A percentile compares a stretch with the other conserved stretches of the same genome.
Conservation (phyloP, 2,329 filamentous ascomycete species). For the Cladophialophora chaetospira region DNA sequence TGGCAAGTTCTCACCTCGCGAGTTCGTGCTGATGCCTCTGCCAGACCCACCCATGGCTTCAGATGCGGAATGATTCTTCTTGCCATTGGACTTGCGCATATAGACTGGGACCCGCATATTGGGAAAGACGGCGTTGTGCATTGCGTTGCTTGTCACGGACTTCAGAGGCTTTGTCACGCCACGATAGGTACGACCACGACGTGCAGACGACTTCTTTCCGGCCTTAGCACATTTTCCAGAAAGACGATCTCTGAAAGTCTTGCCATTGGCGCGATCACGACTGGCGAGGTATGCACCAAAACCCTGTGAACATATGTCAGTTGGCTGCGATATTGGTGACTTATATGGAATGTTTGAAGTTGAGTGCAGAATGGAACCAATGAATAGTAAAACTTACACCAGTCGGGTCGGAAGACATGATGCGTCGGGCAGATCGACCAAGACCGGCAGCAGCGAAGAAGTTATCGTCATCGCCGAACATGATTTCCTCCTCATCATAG, state of each 20-base stretch:
- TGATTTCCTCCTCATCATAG: neutral
- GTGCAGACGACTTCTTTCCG: neutral
- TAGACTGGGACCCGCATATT: conserved; percentile 19
- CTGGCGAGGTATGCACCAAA: neutral
- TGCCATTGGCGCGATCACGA: neutral
- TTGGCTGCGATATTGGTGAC: neutral
- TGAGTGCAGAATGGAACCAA: neutral
- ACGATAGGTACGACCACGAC: neutral
- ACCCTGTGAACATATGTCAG: neutral
- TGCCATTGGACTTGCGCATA: neutral
- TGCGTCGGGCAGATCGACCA: neutral
- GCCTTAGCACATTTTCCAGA: neutral
- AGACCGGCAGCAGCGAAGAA: neutral
- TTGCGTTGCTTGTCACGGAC: conserved; percentile 1
- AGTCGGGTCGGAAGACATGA: neutral
- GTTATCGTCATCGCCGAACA: neutral
- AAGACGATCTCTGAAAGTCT: neutral
- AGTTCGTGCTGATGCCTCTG: neutral
- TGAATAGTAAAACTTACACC: neutral
- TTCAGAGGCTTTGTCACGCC: neutral
- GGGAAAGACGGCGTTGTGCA: conserved; percentile 17
- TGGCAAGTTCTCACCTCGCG: neutral
- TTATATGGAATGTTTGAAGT: neutral
- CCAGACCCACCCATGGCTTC: too few species aligned
- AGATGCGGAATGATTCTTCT: neutral